phyloP scores from a whole-genome alignment of 805 yeast species.

The Pichia heedii region DNA sequence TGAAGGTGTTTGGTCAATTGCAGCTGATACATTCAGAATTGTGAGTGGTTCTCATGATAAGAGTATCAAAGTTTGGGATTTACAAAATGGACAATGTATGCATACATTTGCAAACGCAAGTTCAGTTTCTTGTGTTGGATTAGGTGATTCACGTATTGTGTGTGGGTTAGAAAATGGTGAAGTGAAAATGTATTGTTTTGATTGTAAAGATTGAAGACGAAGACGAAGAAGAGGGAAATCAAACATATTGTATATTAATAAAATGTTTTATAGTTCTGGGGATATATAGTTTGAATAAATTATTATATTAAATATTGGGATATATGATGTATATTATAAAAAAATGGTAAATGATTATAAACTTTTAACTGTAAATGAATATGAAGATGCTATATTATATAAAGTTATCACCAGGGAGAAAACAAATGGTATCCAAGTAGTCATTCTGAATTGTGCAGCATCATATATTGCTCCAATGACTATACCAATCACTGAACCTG shows the following conservation, averaged over 20 bases:
- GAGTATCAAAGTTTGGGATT: slow-evolving; percentile 86
- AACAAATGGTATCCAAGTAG: slow-evolving; percentile 90
- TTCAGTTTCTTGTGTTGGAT: slow-evolving; percentile 60
- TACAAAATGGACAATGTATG: slow-evolving; percentile 88
- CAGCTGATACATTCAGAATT: slow-evolving; percentile 91
- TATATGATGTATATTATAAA: background rate
- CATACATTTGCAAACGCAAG: slow-evolving; percentile 79
- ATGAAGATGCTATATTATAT: slow-evolving; percentile 58
- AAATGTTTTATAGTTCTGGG: too few relatives aligned
- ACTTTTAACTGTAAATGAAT: slow-evolving; percentile 42
- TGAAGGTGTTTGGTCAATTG: slow-evolving; percentile 96
- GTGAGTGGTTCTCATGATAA: slow-evolving; percentile 94
- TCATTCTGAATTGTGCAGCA: slow-evolving; percentile 78
- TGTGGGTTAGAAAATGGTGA: slow-evolving; percentile 86
- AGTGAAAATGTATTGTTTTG: slow-evolving; percentile 80
- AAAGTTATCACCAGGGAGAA: slow-evolving; percentile 66
- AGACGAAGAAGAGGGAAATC: too few relatives aligned
- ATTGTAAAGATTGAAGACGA: slow-evolving; percentile 20
- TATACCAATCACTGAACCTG: slow-evolving; percentile 74
- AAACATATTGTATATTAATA: too few relatives aligned
- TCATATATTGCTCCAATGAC: slow-evolving; percentile 65
- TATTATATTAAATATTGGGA: too few relatives aligned
- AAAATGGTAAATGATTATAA: background rate
- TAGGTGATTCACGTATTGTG: slow-evolving; percentile 83
- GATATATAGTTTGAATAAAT: too few relatives aligned